Evolutionary conservation across 306 rosid species (phyloP), one percentile per base, ranked within the genome.

Genomic region (Acmispon strigosus): DNA sequence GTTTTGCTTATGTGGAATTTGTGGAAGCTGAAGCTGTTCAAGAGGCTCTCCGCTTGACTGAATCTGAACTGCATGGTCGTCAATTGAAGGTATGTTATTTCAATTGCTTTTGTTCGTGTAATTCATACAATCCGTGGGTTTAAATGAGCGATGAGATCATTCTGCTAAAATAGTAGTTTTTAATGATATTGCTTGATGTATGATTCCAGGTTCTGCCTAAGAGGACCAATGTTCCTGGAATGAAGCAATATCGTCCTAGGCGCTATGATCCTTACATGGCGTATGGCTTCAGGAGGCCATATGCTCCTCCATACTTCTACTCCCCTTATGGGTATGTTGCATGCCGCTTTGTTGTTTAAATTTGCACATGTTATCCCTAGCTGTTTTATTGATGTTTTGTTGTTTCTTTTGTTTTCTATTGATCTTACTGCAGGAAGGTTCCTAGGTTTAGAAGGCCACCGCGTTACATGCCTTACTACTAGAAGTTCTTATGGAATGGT

Each of bases 181-280:
- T 68, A 61, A 70, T 61, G 27, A 37, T 49, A 58, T 67, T 78
- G 7, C 27, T 80, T 32, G 1, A 20, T 11, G 7, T 43, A 57
- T 71, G 50, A 51, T 76, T 68, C 60, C 83, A 93, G 97, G 98
- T 93, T 75, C 66, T 85, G 81, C 92, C 96, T 0, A 94, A 94
- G 86, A 86, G 98, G 79, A 94, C 97, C 17, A 94, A 94, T 74
- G 92, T 90, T 60, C 98, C 98, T 29, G 97, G 97, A 72, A 90
- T 94, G 98, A 94, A 94, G 79, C 98, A 90, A 69, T 86, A 74
- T 67, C 87, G 90, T 4, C 85, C 89, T 10, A 85, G 96, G 66
- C 96, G 98, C 34, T 86, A 72, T 78, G 89, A 55, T 80, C 90
- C 98, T 44, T 84, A 90, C 82, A 70, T 50, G 85, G 91, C 88